Conservation (phyloP, 805 yeast genomes). For the Teunomyces gatunensis region DNA sequence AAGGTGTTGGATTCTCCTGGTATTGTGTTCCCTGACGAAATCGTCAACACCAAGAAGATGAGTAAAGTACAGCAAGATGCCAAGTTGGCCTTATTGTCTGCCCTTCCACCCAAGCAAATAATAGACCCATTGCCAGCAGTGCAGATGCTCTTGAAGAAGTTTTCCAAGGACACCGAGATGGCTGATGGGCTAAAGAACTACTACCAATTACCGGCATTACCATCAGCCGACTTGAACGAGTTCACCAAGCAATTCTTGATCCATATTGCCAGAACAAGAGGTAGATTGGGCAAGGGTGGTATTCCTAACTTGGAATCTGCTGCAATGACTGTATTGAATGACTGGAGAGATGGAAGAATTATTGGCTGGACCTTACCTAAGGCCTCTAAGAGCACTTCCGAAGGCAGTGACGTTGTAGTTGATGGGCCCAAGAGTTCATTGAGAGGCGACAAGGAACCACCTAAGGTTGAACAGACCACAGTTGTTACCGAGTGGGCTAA, state of each 20-base stretch:
- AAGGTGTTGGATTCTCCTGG: slow-evolving; percentile 95
- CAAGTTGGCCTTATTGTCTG: slow-evolving; percentile 83
- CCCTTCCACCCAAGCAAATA: slow-evolving; percentile 83
- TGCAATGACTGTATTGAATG: slow-evolving; percentile 76
- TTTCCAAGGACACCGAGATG: slow-evolving; percentile 72
- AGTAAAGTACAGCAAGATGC: slow-evolving; percentile 71
- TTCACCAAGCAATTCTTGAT: slow-evolving; percentile 84
- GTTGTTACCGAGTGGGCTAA: slow-evolving; percentile 89
- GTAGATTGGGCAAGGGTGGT: slow-evolving; percentile 91
- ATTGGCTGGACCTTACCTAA: slow-evolving; percentile 86
- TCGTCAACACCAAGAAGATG: slow-evolving; percentile 37
- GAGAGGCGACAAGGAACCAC: slow-evolving; percentile 44
- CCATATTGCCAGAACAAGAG: slow-evolving; percentile 89
- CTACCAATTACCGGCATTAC: slow-evolving; percentile 79
- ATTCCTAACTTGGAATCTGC: slow-evolving; percentile 86
- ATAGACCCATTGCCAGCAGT: slow-evolving; percentile 84
- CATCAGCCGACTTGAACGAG: slow-evolving; percentile 67
- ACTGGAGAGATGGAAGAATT: slow-evolving; percentile 97
- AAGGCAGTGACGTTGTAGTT: slow-evolving; percentile 15
- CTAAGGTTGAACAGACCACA: slow-evolving; percentile 62
- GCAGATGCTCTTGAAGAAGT: slow-evolving; percentile 67
- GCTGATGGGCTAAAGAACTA: slow-evolving; percentile 69
- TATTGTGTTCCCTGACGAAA: slow-evolving; percentile 84
- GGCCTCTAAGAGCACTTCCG: slow-evolving; percentile 41
- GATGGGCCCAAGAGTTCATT: slow-evolving; percentile 38